phyloP scores from a whole-genome alignment of 2,329 filamentous ascomycete species.

The Claviceps fusiformis region DNA sequence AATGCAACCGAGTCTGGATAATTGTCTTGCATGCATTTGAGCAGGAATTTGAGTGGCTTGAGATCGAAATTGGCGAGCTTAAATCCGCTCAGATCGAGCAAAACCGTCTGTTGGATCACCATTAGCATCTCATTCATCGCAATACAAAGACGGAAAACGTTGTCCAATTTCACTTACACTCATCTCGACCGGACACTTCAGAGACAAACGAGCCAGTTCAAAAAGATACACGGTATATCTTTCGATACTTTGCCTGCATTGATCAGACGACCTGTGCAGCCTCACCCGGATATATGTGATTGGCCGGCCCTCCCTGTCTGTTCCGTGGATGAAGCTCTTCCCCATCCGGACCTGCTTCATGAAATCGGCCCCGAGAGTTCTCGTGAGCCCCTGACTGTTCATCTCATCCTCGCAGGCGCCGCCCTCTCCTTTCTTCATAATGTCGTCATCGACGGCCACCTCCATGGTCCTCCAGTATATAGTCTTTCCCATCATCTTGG shows the following conservation, averaged over 20 bases:
- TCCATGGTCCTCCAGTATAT: constrained; percentile 74
- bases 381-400: constrained; percentile 38
- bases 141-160: no score
- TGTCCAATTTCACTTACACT: constrained; percentile 43
- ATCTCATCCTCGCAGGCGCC: constrained; percentile 45
- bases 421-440: constrained; percentile 59
- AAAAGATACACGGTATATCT: constrained; percentile 78
- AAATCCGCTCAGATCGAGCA: no score
- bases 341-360: constrained; percentile 69
- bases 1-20: no score
- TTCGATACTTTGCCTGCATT: constrained; percentile 63
- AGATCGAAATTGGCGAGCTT: no score
- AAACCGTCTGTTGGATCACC: no score
- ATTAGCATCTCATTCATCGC: no score
- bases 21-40: no score
- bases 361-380: constrained; percentile 59
- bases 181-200: constrained; percentile 47
- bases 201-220: constrained; percentile 69
- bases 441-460: constrained; percentile 71
- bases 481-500: constrained; percentile 80
- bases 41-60: no score
- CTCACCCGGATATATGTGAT: constrained; percentile 66
- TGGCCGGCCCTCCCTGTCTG: constrained; percentile 64
- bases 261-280: constrained; percentile 63
- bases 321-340: constrained; percentile 75